Percentiles rank a stretch among this genome's conserved stretches.
These are phyloP conservation scores for Cryptosporidium ryanae DNA, from an alignment of 169 alveolate genomes.

Conservation along the genomic window DNA sequence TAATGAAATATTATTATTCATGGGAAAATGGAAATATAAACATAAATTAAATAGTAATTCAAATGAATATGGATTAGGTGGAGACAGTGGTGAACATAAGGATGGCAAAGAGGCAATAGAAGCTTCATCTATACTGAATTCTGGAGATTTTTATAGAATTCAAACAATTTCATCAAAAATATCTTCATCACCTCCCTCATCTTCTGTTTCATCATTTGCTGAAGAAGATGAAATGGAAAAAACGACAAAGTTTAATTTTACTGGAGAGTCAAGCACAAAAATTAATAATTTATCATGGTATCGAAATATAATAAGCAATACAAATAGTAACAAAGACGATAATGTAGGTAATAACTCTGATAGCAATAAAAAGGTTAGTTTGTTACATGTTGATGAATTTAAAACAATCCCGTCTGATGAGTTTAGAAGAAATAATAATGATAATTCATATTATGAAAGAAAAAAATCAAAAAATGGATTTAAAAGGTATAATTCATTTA, in stretches of 20 bases:
- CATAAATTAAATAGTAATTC: neutral
- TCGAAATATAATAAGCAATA: neutral
- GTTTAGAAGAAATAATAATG: neutral
- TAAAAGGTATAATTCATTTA: constrained; percentile 32
- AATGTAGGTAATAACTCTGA: neutral
- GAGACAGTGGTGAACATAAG: neutral
- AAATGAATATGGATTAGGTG: neutral
- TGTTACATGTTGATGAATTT: constrained; percentile 34
- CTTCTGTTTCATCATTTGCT: constrained; percentile 12
- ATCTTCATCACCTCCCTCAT: constrained; percentile 2
- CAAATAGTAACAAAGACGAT: neutral
- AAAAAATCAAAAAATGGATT: neutral
- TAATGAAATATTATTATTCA: constrained; percentile 42
- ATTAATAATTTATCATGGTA: constrained; percentile 15
- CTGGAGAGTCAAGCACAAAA: constrained; percentile 40
- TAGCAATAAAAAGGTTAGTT: constrained; percentile 25
- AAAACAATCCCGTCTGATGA: constrained; percentile 22
- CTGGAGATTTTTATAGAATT: neutral
- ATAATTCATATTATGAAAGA: constrained; percentile 3
- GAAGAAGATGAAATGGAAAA: constrained; percentile 19
- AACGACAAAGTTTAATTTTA: neutral
- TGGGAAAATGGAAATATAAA: constrained; percentile 70
- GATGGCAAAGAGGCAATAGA: constrained; percentile 23
- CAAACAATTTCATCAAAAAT: neutral
- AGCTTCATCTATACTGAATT: neutral